Evolutionary conservation across 345 rosid species (phyloP).

Genomic region (Cardamine resedifolia): DNA sequence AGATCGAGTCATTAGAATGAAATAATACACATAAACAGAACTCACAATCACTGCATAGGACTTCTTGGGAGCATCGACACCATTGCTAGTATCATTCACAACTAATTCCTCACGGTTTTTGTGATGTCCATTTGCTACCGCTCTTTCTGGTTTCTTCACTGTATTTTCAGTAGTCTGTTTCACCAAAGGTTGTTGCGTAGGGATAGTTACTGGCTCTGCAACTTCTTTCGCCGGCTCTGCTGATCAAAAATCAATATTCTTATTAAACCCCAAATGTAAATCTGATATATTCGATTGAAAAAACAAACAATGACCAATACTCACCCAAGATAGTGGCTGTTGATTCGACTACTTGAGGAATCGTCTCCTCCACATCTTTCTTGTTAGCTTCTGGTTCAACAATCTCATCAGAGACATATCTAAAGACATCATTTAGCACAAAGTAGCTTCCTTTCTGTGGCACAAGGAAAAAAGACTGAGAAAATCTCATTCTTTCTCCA

Average conservation of each 20-base stretch:
- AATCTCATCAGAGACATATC: slow-evolving; percentile 54
- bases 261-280: not conserved
- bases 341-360: slow-evolving; percentile 27
- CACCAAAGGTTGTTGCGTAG: slow-evolving; percentile 1
- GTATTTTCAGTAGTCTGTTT: slow-evolving; percentile 24
- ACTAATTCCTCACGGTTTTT: slow-evolving; percentile 7
- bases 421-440: slow-evolving; percentile 79
- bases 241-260: not conserved
- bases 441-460: slow-evolving; percentile 70
- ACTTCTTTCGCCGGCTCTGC: slow-evolving; percentile 22
- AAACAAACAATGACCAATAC: not conserved
- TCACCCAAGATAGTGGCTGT: slow-evolving; percentile 21
- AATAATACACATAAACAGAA: not conserved
- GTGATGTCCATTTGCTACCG: slow-evolving; percentile 22
- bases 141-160: slow-evolving; percentile 20
- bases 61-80: slow-evolving; percentile 34
- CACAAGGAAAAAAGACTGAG: slow-evolving; percentile 79
- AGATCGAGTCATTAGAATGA: not conserved
- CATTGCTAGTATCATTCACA: slow-evolving; percentile 14
- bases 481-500: slow-evolving; percentile 50
- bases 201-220: slow-evolving; percentile 13
- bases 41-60: slow-evolving; percentile 35
- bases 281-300: not conserved
- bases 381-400: slow-evolving; percentile 39
- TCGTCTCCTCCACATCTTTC: slow-evolving; percentile 32